Evolutionary conservation across 2,329 filamentous ascomycete species (phyloP), one percentile per base, ranked within the genome.

Genomic region (Fusarium anthophilum): DNA sequence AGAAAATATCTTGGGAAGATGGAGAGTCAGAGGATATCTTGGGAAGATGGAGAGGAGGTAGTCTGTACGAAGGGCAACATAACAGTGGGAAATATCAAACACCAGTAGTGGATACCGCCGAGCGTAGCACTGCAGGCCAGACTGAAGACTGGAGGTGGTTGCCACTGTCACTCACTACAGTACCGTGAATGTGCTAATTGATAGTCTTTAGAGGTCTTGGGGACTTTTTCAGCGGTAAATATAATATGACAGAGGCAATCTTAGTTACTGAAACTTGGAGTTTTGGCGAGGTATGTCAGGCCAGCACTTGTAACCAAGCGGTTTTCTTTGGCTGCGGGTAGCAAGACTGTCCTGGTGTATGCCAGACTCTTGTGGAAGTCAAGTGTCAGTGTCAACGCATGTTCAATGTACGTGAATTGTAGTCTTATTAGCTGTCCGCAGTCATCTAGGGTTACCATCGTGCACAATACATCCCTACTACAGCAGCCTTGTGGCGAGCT

Each of bases 311-410:
- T 26, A 8, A 8, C 0, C 6, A 12, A 53, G n/a, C n/a, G 6
- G 8, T 3, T 8, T 20, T 26, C 48, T 20, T 35, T 20, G 6
- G 13, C 9, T 20, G n/a, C 3, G 20, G 12, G 6, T 12, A 8
- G 5, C 2, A 15, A 6, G n/a, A 26, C 30, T 15, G 13, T 2
- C 17, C 8, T 20, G 12, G 13, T 26, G 12, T 26, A 15, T 24
- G 3, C 3, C 8, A 14, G n/a, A 35, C 10, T 26, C 17, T 6
- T 5, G 3, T 5, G 30, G 20, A 15, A 20, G 2, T 12, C 8
- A 6, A 3, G 2, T 20, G 17, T 26, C 48, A 20, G 17, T 15
- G 17, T 15, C 2, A 12, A 15, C 4, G 6, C 9, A 26, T 15
- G 12, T 6, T 24, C 3, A 6, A 26, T 24, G 1, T 18, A 1